These are phyloP conservation scores for Candida mattraensis DNA, from an alignment of 805 yeast species.

Conservation along the genomic window DNA sequence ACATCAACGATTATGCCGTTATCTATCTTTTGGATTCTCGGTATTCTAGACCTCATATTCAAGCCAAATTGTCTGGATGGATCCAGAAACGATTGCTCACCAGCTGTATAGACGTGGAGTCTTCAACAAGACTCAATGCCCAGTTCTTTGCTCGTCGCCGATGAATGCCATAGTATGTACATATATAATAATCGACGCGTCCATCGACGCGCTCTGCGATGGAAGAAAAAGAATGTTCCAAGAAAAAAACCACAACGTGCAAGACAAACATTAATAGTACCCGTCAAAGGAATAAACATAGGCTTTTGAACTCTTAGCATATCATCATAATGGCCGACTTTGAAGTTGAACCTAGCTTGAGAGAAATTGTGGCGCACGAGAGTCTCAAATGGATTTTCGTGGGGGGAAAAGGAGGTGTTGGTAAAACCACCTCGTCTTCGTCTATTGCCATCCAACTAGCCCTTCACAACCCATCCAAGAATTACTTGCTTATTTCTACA, in stretches of 20 bases:
- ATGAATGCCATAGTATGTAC: background rate
- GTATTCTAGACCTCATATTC: slow-evolving; percentile 45
- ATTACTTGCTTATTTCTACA: slow-evolving; percentile 86
- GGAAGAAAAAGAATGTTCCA: too few species aligned
- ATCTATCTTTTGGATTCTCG: slow-evolving; percentile 72
- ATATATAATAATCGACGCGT: slow-evolving; percentile 3
- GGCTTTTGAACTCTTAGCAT: too few species aligned
- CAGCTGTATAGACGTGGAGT: slow-evolving; percentile 7
- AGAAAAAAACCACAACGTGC: too few species aligned
- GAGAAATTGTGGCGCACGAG: slow-evolving; percentile 61
- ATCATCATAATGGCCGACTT: slow-evolving; percentile 53
- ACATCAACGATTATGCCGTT: slow-evolving; percentile 74
- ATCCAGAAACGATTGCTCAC: slow-evolving; percentile 43
- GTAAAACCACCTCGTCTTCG: slow-evolving; percentile 96
- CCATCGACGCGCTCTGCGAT: too few species aligned
- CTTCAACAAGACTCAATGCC: slow-evolving; percentile 1
- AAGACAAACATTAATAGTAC: too few species aligned
- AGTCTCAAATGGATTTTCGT: slow-evolving; percentile 94
- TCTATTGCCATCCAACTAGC: slow-evolving; percentile 95
- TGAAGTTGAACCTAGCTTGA: slow-evolving; percentile 69
- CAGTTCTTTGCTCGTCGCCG: background rate
- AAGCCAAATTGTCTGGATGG: slow-evolving; percentile 71
- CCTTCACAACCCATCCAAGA: slow-evolving; percentile 70
- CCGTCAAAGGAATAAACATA: too few species aligned
- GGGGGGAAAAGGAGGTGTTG: slow-evolving; percentile 99